Evolutionary conservation across 164 flowering plant genomes (phyloP), one percentile per base, ranked within the genome.

Genomic region (Vitis cinerea): DNA sequence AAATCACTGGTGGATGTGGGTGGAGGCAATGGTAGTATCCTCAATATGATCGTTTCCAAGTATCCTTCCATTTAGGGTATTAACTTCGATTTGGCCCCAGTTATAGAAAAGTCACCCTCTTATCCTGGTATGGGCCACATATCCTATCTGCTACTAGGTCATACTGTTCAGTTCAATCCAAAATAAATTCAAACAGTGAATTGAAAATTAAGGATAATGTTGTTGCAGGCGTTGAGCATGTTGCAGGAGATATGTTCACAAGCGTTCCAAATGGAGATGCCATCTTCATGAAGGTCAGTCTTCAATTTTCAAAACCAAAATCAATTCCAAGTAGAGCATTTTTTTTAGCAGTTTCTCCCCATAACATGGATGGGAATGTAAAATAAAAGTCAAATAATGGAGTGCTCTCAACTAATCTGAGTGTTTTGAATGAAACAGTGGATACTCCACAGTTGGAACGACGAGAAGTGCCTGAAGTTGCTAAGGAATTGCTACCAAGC

Each of bases 191-290:
- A 23, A 23, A 23, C 27, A 23, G 27, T 23, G 27, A 23, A 23
- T 23, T 23, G 27, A 23, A 23, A 23, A 23, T 23, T 23, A 23
- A 23, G 27, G 27, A 23, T 23, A 23, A 23, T 23, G 2, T 16
- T 63, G 60, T 16, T 55, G 52, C 47, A 66, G 66, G 66, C 9
- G 62, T 73, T 51, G 64, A 74, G 57, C 71, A 82, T 61, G 73
- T 77, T 66, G 77, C 76, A 23, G 84, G 84, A 61, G 82, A 80
- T 37, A 79, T 79, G 81, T 74, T 77, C 66, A 51, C 2, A 1
- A 51, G 75, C n/a, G 71, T 80, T 53, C 82, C 86, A 4, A 70
- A 74, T 23, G 83, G 69, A 50, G 83, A 82, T 14, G 83, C 81
- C 49, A 73, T 79, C 58, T 79, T 82, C 69, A 73, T 80, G 74